Evolutionary conservation across 805 yeast genomes (phyloP), one percentile per base, ranked within the genome.

Genomic region (Candida adriatica): DNA sequence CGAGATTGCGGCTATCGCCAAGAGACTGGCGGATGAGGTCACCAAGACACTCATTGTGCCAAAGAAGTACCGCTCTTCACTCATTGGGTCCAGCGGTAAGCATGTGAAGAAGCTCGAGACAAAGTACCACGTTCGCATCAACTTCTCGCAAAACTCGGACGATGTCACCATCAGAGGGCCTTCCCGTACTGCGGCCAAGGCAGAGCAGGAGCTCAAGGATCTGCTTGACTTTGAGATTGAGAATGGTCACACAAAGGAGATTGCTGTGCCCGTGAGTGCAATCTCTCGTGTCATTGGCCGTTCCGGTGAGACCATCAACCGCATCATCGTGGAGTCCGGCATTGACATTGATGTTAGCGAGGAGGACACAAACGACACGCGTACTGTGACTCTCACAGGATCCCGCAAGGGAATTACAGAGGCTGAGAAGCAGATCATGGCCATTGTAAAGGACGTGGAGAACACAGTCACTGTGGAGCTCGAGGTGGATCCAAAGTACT

Each of bases 241-340:
- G 46, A 85, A 87, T 52, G 90, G 95, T 13, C 73, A 74, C 60
- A 68, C 71, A 36, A 66, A 74, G 42, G 60, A 63, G n/a, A 55
- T 90, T 24, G 53, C 61, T 28, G 79, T 92, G 31, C 94, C 96
- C 23, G 55, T 68, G 26, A 73, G 69, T 39, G 79, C 86, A n/a
- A 70, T 90, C 38, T 70, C 96, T 14, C 70, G 86, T 52, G 77
- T 92, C 37, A 87, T 92, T 54, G 98, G 98, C 49, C 86, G 82
- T 51, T 67, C 69, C 38, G 96, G 97, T 53, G 90, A 84, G 39
- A 72, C 70, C 31, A 80, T 92, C 49, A 82, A 78, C 41, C 84
- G 81, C 50, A 79, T 94, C 36, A 73, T 84, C 39, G 87, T 79
- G 35, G 67, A 60, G 31, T 56, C 58, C 30, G 68, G 66, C 30